Base-by-base conservation (phyloP, 2,329 filamentous ascomycete genomes). In the Plectosphaerella plurivora region DNA sequence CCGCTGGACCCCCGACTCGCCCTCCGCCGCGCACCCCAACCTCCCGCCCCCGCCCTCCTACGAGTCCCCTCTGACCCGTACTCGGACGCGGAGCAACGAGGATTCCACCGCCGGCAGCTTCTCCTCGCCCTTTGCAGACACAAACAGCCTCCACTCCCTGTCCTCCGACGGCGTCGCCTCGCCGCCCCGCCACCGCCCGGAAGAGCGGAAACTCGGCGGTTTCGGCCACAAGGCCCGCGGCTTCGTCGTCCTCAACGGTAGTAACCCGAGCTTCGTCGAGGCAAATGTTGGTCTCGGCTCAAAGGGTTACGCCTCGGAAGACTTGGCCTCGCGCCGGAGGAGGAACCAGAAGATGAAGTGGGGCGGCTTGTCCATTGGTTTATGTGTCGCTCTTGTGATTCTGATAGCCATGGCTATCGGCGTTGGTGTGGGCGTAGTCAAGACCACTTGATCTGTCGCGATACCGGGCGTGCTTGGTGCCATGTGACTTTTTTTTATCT, bases 1-100 rank as follows among this genome's bases (percentile, higher is more conserved):
- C 9, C 54, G 51, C 12, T 58, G 56, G 56, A 55, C 41, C 47
- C 56, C 56, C 11, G 55, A 58, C 45, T 53, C 52, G 39, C 42
- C 42, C 42, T 51, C 53, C 4, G 56, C 55, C 33, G 51, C 52
- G 39, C 51, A 58, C 42, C 56, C 56, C 15, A 57, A 57, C 42
- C 55, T 58, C 22, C 56, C 56, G 9, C 54, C 56, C 20, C 56
- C 56, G 35, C 56, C 56, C 25, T 53, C 56, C 39, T 57, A 57
- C 24, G 50, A 51, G 20, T 35, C 50, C 14, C 50, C 50, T 24
- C 39, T 44, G n/a, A 8, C 48, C 25, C 48, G 50, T 22, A 25
- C 50, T 24, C 50, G 45, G 5, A 47, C 50, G 15, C 45, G 39
- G 20, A 50, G 48, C 45, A 51, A 47, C 45, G 45, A 51, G 50